phyloP scores from a whole-genome alignment of 148 eudicot genomes.

The Vaccinium darrowii region DNA sequence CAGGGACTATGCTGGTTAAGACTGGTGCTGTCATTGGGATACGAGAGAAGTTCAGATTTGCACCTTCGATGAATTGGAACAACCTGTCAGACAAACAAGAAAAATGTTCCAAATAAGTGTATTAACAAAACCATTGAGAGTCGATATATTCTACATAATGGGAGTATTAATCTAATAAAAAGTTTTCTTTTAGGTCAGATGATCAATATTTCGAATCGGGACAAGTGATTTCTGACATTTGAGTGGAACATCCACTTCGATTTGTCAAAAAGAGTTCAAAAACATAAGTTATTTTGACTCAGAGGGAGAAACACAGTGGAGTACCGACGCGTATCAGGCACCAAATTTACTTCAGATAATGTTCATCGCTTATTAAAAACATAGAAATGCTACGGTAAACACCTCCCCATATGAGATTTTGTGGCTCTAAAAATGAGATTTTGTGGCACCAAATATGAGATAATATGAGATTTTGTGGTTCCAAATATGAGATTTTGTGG shows the following conservation, averaged over 20 bases:
- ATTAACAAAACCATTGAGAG: neutral
- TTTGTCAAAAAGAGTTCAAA: neutral
- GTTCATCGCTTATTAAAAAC: neutral
- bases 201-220: neutral
- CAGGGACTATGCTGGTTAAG: conserved; percentile 69
- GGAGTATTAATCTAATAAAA: neutral
- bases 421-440: no score
- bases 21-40: conserved; percentile 71
- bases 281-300: neutral
- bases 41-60: conserved; percentile 72
- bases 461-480: no score
- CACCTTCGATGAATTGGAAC: conserved; percentile 84
- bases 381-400: no score
- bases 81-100: conserved; percentile 39
- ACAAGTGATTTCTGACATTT: neutral
- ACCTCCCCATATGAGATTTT: no score
- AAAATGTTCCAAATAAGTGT: neutral
- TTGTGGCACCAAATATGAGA: no score
- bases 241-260: neutral
- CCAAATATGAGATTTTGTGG: no score
- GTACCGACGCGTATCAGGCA: neutral
- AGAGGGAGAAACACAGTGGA: neutral
- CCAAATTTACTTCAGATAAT: neutral
- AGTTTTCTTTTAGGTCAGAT: neutral
- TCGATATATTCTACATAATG: neutral